Evolutionary conservation across 768 basidiomycete species (phyloP), one percentile per base, ranked within the genome.

Genomic region (Thelephora aurantiotincta): DNA sequence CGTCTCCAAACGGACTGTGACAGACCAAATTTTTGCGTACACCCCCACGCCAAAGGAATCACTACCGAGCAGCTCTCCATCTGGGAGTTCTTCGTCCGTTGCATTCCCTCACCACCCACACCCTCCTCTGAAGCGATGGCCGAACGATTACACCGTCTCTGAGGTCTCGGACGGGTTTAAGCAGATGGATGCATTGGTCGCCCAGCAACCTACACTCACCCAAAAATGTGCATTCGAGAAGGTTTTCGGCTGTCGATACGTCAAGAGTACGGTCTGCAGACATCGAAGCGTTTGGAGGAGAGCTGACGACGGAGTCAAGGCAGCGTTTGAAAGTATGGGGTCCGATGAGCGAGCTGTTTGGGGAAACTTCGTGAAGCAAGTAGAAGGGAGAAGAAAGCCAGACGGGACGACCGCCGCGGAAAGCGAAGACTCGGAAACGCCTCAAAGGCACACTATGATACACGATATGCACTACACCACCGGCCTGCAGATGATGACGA

Each of bases 231-330:
- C 80, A 5, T 83, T 83, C 49, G 78, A 82, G 58, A 75, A 76
- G 37, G 75, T 82, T 35, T 84, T 84, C 59, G 76, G 77, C 33
- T 76, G 72, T 53, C 69, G 78, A 26, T 83, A 83, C 56, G 79
- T 83, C 33, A 83, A 83, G 62, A 78, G 76, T 55, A 83, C 81
- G 0, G 77, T 83, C 13, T 81, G 80, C 58, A 72, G 80, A 11
- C 80, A 82, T 54, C 70, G 79, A n/a, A 76, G 75, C 0, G 72
- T 80, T 37, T 82, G 81, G 73, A 67, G 74, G 48, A 72, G 74
- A 51, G 78, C 81, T 2, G 69, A 69, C 26, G 59, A 61, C 41
- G 59, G 56, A 6, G 53, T 80, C 46, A 64, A 72, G 20, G 67
- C 66, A 43, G 60, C 71, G 57, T 82, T 74, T 51, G 75, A 77